Base-by-base conservation (phyloP, 805 yeast species). In the Teunomyces funiuensis region DNA sequence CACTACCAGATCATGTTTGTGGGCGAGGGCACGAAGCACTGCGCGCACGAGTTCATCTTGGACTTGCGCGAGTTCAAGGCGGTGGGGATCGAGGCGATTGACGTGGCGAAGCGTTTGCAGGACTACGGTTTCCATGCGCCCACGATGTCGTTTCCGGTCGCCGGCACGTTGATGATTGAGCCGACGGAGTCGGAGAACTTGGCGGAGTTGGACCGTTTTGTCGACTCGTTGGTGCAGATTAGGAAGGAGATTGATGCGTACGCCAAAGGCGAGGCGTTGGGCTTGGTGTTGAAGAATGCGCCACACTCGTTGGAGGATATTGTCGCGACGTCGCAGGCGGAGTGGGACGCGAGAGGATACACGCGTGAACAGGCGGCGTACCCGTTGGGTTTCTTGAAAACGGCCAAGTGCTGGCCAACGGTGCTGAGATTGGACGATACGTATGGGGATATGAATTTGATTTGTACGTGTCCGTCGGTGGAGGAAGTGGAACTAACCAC, bases 121-220 rank as follows among this genome's bases (percentile, higher is more conserved):
- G 99, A 93, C 68, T 93, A 91, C 62, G 97, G 98, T 0, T 93
- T 93, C 80, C 99, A 93, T 66, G 97, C 97, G 1, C 99, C 99
- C 47, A 93, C 99, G 18, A 83, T 93, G 87, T 93, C 98, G 2
- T 93, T 93, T 87, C 99, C 99, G 7, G 95, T 93, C 39, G 91
- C 97, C 4, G 96, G 95, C 47, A 93, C 99, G 2, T 76, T 93
- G 54, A 93, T 93, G 99, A 81, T 93, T 49, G 99, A 93, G 70
- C 99, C 99, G 45, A 93, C 99, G 3, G 99, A 93, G 69, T 83
- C 93, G 14, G 99, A 93, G 69, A 81, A 88, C 58, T 67, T 84
- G 56, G 86, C 75, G 42, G 99, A 93, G 68, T 73, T 93, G 47
- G 91, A 93, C 65, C 77, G 97, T 57, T 91, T 93, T 66, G 83